phyloP scores from a whole-genome alignment of 192 early-diverging fungal genomes.

The Gigaspora rosea region DNA sequence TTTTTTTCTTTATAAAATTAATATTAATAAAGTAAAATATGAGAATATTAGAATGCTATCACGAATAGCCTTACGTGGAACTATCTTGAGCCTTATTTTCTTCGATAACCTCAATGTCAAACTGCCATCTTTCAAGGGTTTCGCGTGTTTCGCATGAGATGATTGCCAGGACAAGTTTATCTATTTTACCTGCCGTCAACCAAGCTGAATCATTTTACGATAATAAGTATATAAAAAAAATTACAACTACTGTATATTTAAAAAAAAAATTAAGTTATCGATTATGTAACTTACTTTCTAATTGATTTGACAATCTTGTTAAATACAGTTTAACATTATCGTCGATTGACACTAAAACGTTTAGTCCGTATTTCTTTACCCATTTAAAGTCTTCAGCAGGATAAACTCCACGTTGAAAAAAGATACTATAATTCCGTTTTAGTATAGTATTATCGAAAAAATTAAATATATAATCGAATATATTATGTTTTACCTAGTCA shows the following conservation, averaged over 20 bases:
- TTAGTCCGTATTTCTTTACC: conserved; percentile 85
- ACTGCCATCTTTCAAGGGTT: conserved; percentile 92
- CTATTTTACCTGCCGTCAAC: conserved; percentile 72
- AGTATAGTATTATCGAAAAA: not conserved
- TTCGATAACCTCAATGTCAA: conserved; percentile 78
- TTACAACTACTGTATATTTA: not conserved
- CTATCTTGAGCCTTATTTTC: conserved; percentile 37
- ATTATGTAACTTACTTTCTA: conserved; percentile 64
- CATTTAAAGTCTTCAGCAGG: conserved; percentile 88
- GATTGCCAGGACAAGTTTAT: conserved; percentile 85
- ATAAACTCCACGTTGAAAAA: conserved; percentile 93
- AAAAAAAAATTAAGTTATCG: not conserved
- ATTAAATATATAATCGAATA: not conserved
- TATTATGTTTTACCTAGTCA: conserved; percentile 67
- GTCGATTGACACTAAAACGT: conserved; percentile 78
- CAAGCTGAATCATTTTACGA: conserved; percentile 54
- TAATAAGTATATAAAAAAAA: not conserved
- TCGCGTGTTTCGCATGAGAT: conserved; percentile 81
- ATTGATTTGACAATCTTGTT: conserved; percentile 71
- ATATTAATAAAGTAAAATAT: not conserved
- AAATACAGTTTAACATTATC: conserved; percentile 75
- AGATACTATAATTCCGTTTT: conserved; percentile 58
- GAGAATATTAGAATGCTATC: not conserved
- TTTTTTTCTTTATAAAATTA: not conserved
- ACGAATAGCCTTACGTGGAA: not conserved